Conservation (phyloP, 176 grass and related monocot species). For the Panicum miliaceum region DNA sequence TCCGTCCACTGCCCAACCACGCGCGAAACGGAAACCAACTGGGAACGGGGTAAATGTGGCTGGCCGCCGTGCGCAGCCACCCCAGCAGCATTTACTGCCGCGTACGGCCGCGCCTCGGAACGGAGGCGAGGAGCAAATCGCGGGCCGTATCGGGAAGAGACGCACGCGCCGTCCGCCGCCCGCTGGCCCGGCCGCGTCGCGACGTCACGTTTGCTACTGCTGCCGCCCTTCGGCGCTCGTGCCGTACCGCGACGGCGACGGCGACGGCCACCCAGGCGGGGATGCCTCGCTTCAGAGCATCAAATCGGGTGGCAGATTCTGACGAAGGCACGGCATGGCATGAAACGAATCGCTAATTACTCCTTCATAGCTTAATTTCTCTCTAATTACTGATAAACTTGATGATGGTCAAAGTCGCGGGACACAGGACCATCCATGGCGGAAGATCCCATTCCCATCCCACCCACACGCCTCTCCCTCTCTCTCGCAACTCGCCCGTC, state of each 20-base stretch:
- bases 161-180: slow-evolving; percentile 20
- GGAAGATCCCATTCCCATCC: slow-evolving; percentile 11
- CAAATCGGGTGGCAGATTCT: not conserved
- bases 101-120: slow-evolving; percentile 34
- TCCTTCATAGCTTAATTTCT: not conserved
- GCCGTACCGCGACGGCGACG: too few relatives aligned
- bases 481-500: slow-evolving; percentile 26
- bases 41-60: not conserved
- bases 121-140: slow-evolving; percentile 60
- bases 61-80: not conserved
- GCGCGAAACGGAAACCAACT: not conserved
- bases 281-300: not conserved
- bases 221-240: not conserved
- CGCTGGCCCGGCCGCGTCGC: not conserved
- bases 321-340: too few relatives aligned
- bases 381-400: slow-evolving; percentile 40
- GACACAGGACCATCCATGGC: slow-evolving; percentile 20
- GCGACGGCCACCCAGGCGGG: too few relatives aligned
- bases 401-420: not conserved
- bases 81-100: slow-evolving; percentile 26
- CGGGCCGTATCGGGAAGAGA: slow-evolving; percentile 48
- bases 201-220: not conserved
- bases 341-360: not conserved
- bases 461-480: not conserved
- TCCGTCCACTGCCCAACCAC: not conserved